These are phyloP conservation scores for Piper longum DNA, from an alignment of 164 flowering plant species.

Conservation along the genomic window DNA sequence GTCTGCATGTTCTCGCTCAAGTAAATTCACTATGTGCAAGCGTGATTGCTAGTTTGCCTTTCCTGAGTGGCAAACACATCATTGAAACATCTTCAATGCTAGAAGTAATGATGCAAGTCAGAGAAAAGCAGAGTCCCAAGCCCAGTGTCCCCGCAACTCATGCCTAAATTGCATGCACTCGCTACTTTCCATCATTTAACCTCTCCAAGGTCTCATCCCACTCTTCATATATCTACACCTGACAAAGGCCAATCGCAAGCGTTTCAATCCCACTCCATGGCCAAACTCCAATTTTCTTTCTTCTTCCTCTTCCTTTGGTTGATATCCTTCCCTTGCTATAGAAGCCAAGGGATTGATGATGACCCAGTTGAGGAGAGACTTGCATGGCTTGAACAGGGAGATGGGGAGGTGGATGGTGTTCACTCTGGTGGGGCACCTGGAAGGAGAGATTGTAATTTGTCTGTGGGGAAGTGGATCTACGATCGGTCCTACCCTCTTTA, in stretches of 20 bases:
- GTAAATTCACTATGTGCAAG: neutral
- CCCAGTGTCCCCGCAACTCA: neutral
- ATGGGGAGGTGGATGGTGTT: slow-evolving; percentile 30
- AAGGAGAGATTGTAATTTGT: slow-evolving; percentile 31
- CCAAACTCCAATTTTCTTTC: neutral
- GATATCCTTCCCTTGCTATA: slow-evolving; percentile 11
- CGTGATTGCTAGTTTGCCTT: neutral
- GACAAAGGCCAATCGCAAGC: neutral
- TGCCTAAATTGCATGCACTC: slow-evolving; percentile 1
- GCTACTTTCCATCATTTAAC: neutral
- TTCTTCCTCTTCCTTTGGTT: slow-evolving; percentile 6
- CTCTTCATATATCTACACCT: neutral
- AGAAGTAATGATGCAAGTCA: neutral
- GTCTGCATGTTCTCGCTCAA: too few relatives aligned
- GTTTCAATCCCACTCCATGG: neutral
- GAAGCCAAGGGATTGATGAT: slow-evolving; percentile 6
- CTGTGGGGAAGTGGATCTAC: slow-evolving; percentile 59
- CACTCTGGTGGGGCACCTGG: slow-evolving; percentile 15
- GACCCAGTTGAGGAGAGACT: slow-evolving; percentile 7
- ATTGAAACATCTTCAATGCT: neutral
- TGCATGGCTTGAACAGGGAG: slow-evolving; percentile 32
- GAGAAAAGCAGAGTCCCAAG: neutral
- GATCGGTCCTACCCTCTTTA: slow-evolving; percentile 75
- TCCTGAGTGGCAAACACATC: neutral
- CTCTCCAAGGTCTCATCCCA: neutral